Percentiles rank a stretch among this genome's conserved stretches.
These are phyloP conservation scores for Arabidopsis hybrid DNA, from an alignment of 441 rosid species.

Conservation along the genomic window DNA sequence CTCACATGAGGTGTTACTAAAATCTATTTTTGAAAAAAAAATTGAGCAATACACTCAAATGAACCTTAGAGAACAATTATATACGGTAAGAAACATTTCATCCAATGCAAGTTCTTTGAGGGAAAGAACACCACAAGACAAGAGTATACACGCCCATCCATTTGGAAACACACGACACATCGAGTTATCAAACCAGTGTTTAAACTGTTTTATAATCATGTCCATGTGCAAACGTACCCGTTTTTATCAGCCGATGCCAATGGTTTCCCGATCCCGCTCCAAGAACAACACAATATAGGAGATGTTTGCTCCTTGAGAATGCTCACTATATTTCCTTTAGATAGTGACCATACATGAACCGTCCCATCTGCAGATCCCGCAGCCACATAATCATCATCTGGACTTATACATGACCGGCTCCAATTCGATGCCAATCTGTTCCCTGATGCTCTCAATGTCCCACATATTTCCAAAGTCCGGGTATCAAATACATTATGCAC, in stretches of 20 bases:
- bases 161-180: background rate
- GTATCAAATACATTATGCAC: slow-evolving; percentile 88
- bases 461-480: slow-evolving; percentile 81
- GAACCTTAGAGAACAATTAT: slow-evolving; percentile 9
- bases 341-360: slow-evolving; percentile 80
- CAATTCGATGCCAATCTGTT: slow-evolving; percentile 91
- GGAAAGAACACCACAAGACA: slow-evolving; percentile 1
- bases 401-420: slow-evolving; percentile 97
- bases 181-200: slow-evolving; percentile 21
- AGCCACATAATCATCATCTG: slow-evolving; percentile 82
- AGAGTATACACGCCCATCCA: slow-evolving; percentile 2
- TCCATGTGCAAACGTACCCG: slow-evolving; percentile 83
- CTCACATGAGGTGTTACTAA: background rate
- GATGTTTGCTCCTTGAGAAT: slow-evolving; percentile 82
- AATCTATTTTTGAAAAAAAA: background rate
- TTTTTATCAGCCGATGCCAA: slow-evolving; percentile 89
- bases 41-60: background rate
- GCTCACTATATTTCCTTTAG: slow-evolving; percentile 75
- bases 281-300: slow-evolving; percentile 86
- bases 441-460: slow-evolving; percentile 80
- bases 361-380: slow-evolving; percentile 95
- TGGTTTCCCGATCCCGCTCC: slow-evolving; percentile 94
- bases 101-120: background rate
- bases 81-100: slow-evolving; percentile 16
- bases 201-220: slow-evolving; percentile 45